Evolutionary conservation across 306 rosid genomes (phyloP), one percentile per base, ranked within the genome.

Genomic region (Quercus aquifolioides): DNA sequence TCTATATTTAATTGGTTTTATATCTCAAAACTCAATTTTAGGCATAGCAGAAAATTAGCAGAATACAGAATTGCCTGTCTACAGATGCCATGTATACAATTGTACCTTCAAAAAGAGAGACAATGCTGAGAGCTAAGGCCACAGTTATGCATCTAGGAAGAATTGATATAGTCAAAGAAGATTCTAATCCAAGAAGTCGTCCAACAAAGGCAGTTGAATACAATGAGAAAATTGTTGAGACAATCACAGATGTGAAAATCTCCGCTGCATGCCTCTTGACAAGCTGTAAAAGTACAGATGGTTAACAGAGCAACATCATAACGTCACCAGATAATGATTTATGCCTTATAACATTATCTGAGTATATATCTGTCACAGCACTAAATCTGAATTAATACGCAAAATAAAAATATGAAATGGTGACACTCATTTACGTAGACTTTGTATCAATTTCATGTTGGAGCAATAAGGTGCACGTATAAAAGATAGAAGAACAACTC

Each of bases 181-280:
- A 91, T 82, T 95, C 99, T 79, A 95, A 78, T 76, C 94, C 97
- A 73, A 84, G 76, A 26, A 92, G 89, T 6, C 99, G 97, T 81
- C 99, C 99, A 77, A 91, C 82, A 19, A 95, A 86, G 74, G 99
- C 99, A 5, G 98, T 92, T 64, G 99, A 95, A 87, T 95, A 95
- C 85, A 95, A 76, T 0, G 99, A 92, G 91, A 95, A 95, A 77
- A 95, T 74, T 64, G 97, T 87, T 26, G 98, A 87, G 81, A 90
- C 25, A 78, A 91, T 92, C 43, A 95, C 98, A 54, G 98, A 92
- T 35, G 92, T 95, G 88, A 95, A 95, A 75, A 95, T 95, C 92
- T 95, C 98, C 20, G 98, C 97, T 6, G 98, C 97, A 1, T 95
- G 99, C 86, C 99, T 91, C 78, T 91, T 95, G 25, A 95, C 94